Percentiles rank a stretch among this genome's conserved stretches.
Conservation (phyloP, 208 protist species). For the Acanthamoeba triangularis region DNA sequence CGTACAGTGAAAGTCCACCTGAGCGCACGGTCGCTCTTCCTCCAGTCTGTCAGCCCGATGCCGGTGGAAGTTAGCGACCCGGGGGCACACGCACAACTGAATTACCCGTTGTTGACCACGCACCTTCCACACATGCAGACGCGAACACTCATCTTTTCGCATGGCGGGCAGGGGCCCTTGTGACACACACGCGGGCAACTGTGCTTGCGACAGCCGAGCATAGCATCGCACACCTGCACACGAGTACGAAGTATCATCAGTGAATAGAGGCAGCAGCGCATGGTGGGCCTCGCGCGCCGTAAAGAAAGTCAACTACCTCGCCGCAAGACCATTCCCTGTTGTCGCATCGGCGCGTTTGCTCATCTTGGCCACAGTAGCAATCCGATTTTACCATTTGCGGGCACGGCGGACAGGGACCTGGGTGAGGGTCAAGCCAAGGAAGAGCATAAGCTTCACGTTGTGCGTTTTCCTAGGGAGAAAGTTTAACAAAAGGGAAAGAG, state of each 20-base stretch:
- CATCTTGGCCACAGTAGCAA: constrained; percentile 71
- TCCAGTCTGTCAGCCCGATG: neutral
- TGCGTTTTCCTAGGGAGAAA: no score
- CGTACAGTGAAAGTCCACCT: neutral
- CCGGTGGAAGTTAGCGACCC: neutral
- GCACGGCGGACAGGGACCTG: constrained; percentile 74
- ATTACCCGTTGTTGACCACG: no score
- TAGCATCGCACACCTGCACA: constrained; percentile 26
- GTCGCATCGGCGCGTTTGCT: constrained; percentile 30
- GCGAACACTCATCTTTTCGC: constrained; percentile 4
- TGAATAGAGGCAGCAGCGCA: no score
- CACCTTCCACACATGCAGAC: constrained; percentile 17
- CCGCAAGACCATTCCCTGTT: constrained; percentile 49
- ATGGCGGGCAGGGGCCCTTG: constrained; percentile 44
- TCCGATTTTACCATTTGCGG: constrained; percentile 44
- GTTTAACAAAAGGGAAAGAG: neutral
- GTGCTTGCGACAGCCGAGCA: constrained; percentile 70
- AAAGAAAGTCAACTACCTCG: no score
- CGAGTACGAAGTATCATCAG: no score
- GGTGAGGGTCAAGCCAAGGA: neutral
- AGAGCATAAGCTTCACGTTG: neutral
- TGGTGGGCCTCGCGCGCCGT: no score
- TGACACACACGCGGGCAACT: constrained; percentile 63
- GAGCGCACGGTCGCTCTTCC: constrained; percentile 29
- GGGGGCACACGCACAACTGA: no score